Conservation (phyloP, 192 early-diverging fungal species). For the Globomyces pollinis-pini region DNA sequence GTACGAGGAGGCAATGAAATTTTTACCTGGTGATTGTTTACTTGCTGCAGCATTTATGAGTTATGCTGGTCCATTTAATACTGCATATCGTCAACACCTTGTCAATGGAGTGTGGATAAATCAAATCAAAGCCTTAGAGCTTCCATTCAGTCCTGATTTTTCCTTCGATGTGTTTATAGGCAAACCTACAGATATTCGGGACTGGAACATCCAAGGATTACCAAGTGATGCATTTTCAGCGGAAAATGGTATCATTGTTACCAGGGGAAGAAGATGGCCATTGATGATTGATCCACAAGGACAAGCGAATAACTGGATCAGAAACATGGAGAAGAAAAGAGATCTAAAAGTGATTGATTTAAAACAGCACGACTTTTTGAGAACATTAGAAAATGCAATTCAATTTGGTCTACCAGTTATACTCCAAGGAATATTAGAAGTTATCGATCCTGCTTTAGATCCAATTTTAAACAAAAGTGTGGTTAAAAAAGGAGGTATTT, state of each 20-base stretch:
- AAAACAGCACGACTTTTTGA: slow-evolving; percentile 45
- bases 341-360: slow-evolving; percentile 55
- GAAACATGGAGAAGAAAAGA: slow-evolving; percentile 49
- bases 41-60: slow-evolving; percentile 53
- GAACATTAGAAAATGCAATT: slow-evolving; percentile 49
- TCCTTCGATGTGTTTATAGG: slow-evolving; percentile 48
- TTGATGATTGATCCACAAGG: slow-evolving; percentile 57
- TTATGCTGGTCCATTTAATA: slow-evolving; percentile 53
- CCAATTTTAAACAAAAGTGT: slow-evolving; percentile 53
- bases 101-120: slow-evolving; percentile 41
- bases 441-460: slow-evolving; percentile 48
- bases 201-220: slow-evolving; percentile 55
- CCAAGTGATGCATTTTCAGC: slow-evolving; percentile 52
- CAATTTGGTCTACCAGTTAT: slow-evolving; percentile 52
- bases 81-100: slow-evolving; percentile 42
- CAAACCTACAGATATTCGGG: slow-evolving; percentile 51
- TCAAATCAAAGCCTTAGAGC: slow-evolving; percentile 50
- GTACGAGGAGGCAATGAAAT: slow-evolving; percentile 45
- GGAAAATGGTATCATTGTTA: slow-evolving; percentile 58
- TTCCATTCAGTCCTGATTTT: slow-evolving; percentile 47
- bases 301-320: slow-evolving; percentile 59
- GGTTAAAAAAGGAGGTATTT: slow-evolving; percentile 45
- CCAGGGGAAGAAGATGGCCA: slow-evolving; percentile 48
- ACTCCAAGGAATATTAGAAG: slow-evolving; percentile 45
- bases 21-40: slow-evolving; percentile 49